A percentile compares a stretch with the other conserved stretches of the same genome.
These are phyloP conservation scores for Cucumis melo DNA, from an alignment of 306 rosid genomes.

Conservation along the genomic window DNA sequence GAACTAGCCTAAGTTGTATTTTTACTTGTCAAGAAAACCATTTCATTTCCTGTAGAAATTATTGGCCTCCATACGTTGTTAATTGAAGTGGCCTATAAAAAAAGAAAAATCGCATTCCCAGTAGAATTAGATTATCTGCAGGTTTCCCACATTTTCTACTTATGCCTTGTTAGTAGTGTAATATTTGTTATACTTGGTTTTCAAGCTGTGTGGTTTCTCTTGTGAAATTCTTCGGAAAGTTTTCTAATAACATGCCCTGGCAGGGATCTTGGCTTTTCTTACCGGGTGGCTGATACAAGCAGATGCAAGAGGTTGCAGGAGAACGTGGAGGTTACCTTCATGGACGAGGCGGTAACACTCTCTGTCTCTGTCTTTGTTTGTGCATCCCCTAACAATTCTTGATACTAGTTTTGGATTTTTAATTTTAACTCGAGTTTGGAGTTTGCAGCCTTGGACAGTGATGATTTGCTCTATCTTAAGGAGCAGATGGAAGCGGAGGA, in stretches of 20 bases:
- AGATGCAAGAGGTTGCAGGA: slow-evolving; percentile 99
- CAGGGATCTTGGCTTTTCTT: slow-evolving; percentile 93
- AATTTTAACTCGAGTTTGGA: slow-evolving; percentile 28
- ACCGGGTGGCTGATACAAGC: slow-evolving; percentile 58
- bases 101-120: not conserved
- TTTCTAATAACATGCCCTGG: slow-evolving; percentile 97
- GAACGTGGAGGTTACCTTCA: slow-evolving; percentile 99
- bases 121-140: not conserved
- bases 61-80: not conserved
- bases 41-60: not conserved
- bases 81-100: not conserved
- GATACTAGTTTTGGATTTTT: slow-evolving; percentile 17
- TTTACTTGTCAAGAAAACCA: not conserved
- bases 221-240: slow-evolving; percentile 22
- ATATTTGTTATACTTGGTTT: not conserved
- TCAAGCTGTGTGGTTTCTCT: slow-evolving; percentile 7
- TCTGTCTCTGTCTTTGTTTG: not conserved
- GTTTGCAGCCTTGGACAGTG: slow-evolving; percentile 96
- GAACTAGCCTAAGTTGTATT: no score
- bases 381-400: slow-evolving; percentile 8
- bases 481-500: slow-evolving; percentile 99
- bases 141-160: not conserved
- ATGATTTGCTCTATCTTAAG: slow-evolving; percentile 93
- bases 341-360: slow-evolving; percentile 84
- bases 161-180: not conserved